These are phyloP conservation scores for Pseudoscleropodium purum DNA, from an alignment of 225 moss, liverwort and hornwort genomes.

Conservation along the genomic window DNA sequence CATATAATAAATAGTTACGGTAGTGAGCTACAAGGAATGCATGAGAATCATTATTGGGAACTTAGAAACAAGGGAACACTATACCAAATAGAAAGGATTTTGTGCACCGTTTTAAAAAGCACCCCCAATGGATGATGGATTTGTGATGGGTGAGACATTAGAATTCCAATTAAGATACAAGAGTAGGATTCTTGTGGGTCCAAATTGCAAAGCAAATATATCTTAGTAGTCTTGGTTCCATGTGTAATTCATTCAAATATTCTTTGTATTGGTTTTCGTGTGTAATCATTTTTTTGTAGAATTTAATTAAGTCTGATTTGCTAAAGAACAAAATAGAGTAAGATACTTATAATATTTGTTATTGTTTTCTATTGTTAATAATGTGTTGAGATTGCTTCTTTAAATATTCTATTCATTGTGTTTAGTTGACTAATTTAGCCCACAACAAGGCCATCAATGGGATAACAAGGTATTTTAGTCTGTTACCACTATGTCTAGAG, in stretches of 20 bases:
- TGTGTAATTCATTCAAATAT: neutral
- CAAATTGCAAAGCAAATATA: neutral
- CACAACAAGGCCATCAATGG: accelerated
- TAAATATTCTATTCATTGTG: neutral
- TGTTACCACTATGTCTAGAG: accelerated
- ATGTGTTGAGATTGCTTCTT: accelerated
- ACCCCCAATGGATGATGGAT: accelerated
- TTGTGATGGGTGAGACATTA: neutral
- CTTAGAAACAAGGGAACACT: accelerated
- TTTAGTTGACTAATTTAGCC: neutral
- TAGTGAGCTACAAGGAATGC: accelerated
- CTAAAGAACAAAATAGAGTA: accelerated
- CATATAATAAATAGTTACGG: accelerated
- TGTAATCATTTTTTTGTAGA: accelerated
- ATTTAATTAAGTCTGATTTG: neutral
- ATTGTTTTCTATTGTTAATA: accelerated
- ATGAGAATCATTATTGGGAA: neutral
- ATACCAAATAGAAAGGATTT: neutral
- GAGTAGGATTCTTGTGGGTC: accelerated
- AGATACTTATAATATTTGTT: neutral
- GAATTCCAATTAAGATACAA: accelerated
- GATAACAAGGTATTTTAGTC: accelerated
- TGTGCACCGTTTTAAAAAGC: no score
- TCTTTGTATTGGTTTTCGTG: accelerated
- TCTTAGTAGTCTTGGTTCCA: accelerated